A percentile compares a stretch with the other conserved stretches of the same genome.
phyloP scores from a whole-genome alignment of 2,329 filamentous ascomycete species.

The Reticulascus tulasneorum region DNA sequence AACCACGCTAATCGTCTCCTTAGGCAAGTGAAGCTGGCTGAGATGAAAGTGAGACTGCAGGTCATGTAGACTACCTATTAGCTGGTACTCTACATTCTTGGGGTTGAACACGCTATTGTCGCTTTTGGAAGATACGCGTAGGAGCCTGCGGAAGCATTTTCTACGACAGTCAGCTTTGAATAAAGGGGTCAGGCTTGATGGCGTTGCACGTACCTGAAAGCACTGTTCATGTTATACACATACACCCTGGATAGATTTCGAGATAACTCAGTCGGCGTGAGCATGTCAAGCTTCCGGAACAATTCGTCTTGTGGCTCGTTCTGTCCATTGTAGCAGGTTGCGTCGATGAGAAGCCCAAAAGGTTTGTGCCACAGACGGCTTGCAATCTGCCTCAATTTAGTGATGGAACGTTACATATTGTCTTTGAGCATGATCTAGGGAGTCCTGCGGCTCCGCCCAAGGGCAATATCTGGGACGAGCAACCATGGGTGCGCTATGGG shows the following conservation, averaged over 20 bases:
- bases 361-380: conserved; percentile 67
- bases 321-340: conserved; percentile 66
- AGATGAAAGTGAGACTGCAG: conserved; percentile 64
- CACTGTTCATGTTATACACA: conserved; percentile 71
- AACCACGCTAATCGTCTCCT: conserved; percentile 66
- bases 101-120: conserved; percentile 62
- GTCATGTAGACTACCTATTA: conserved; percentile 63
- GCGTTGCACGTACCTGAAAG: conserved; percentile 51
- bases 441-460: too few species aligned
- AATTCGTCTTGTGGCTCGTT: conserved; percentile 63
- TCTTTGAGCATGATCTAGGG: too few species aligned
- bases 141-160: conserved; percentile 61
- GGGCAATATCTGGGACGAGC: too few species aligned
- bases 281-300: conserved; percentile 58
- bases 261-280: conserved; percentile 59
- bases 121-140: conserved; percentile 58
- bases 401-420: too few species aligned
- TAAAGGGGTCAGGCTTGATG: conserved; percentile 6
- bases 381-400: conserved; percentile 49
- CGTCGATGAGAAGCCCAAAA: conserved; percentile 64
- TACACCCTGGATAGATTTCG: conserved; percentile 59
- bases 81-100: conserved; percentile 61
- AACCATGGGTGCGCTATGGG: too few species aligned
- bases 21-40: conserved; percentile 62
- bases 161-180: conserved; percentile 21